Evolutionary conservation across 805 yeast species (phyloP), one percentile per base, ranked within the genome.

Genomic region (Lachancea lanzarotensis): DNA sequence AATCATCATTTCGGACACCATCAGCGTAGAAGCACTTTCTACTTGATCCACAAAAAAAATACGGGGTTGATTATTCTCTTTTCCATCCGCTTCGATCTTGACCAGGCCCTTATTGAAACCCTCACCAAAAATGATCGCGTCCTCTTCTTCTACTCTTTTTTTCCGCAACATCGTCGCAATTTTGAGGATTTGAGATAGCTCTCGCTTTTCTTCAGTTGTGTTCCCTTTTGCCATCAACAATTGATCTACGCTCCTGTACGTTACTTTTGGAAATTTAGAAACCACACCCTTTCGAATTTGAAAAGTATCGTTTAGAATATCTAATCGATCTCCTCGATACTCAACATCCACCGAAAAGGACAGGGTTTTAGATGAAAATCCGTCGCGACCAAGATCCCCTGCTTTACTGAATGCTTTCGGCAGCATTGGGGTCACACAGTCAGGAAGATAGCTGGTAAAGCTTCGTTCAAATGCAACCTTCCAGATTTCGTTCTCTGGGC

Each of bases 1-100:
- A 19, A 90, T 74, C 98, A 91, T 91, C 40, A 84, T 61, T 59
- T 91, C 95, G 0, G 91, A 74, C 1, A 91, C 97, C 20, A 91
- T 68, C 2, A 70, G 55, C 33, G 77, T 79, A 0, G 95, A 80
- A 30, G 70, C 65, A 0, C 79, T 59, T 15, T 58, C 57, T n/a
- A 22, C 31, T 27, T 55, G 57, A 29, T 60, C 56, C 17, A 51
- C 53, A 35, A 64, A 56, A 2, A 44, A 35, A 2, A 65, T 48
- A n/a, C 46, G 45, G 7, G 42, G 29, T 4, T 42, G 44, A 10
- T 45, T 35, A 7, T 47, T 45, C 15, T 45, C 55, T 1, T 54
- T 45, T 4, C 26, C 27, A 7, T 18, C 19, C 10, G 9, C 27
- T 4, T 44, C 40, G 3, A 56, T 20, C 20, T 49, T 48, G 2